These are phyloP conservation scores for Mycena sp. DNA, from an alignment of 1,284 basidiomycete species.

Conservation along the genomic window DNA sequence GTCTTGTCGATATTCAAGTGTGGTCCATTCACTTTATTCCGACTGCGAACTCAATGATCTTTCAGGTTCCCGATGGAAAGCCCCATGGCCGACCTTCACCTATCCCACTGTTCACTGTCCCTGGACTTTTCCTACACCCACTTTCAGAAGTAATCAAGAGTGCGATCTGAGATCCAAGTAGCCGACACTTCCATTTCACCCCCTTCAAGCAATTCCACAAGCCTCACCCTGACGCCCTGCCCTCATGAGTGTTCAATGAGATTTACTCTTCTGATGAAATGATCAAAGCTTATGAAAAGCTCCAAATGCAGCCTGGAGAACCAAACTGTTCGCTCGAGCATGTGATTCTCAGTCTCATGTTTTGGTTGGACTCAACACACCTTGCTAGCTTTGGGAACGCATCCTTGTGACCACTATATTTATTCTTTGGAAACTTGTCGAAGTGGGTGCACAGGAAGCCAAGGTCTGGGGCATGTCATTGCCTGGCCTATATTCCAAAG, in stretches of 20 bases:
- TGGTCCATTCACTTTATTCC: too few species aligned
- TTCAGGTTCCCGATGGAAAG: slow-evolving; percentile 5
- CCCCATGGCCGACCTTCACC: neutral
- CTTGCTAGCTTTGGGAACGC: slow-evolving; percentile 46
- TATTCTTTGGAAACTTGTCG: slow-evolving; percentile 46
- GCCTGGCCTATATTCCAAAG: slow-evolving; percentile 45
- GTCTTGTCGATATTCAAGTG: too few species aligned
- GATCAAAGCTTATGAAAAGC: slow-evolving; percentile 21
- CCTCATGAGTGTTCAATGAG: slow-evolving; percentile 31
- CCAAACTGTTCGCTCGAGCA: slow-evolving; percentile 33
- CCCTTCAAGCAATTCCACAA: slow-evolving; percentile 33
- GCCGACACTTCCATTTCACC: slow-evolving; percentile 21
- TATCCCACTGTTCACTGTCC: neutral
- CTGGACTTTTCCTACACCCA: neutral
- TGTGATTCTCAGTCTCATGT: slow-evolving; percentile 37
- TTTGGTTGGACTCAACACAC: slow-evolving; percentile 47
- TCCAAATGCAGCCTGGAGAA: slow-evolving; percentile 25
- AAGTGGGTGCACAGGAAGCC: slow-evolving; percentile 43
- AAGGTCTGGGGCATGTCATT: slow-evolving; percentile 37
- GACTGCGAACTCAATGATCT: too few species aligned
- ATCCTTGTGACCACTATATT: slow-evolving; percentile 49
- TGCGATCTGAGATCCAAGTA: slow-evolving; percentile 6
- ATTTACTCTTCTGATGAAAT: slow-evolving; percentile 33
- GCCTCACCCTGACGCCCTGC: slow-evolving; percentile 4
- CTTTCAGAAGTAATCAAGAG: slow-evolving; percentile 15